Conservation (phyloP, 1,284 basidiomycete genomes). For the Sporisorium graminicola region DNA sequence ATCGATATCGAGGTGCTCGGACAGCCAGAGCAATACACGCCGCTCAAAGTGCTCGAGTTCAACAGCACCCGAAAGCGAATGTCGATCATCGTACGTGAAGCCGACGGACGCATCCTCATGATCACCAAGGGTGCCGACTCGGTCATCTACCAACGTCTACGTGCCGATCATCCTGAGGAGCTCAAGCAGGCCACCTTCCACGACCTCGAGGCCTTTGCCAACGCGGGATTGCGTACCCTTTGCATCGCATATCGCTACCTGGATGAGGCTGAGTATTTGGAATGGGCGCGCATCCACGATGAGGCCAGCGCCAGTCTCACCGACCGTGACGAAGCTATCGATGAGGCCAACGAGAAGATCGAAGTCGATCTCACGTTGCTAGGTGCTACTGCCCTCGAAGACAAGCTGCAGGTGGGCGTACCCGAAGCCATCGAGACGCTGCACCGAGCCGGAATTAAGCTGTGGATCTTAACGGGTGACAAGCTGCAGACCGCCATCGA, state of each 20-base stretch:
- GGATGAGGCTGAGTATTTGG: slow-evolving; percentile 83
- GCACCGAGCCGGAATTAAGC: slow-evolving; percentile 92
- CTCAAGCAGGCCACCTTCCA: slow-evolving; percentile 82
- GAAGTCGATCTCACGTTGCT: slow-evolving; percentile 86
- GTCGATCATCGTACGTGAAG: slow-evolving; percentile 86
- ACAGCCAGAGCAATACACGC: slow-evolving; percentile 82
- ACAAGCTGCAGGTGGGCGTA: slow-evolving; percentile 96
- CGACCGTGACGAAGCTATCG: slow-evolving; percentile 89
- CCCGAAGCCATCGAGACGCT: slow-evolving; percentile 94
- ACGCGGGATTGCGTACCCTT: slow-evolving; percentile 88
- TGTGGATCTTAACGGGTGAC: slow-evolving; percentile 96
- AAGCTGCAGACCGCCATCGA: slow-evolving; percentile 98
- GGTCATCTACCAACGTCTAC: slow-evolving; percentile 89
- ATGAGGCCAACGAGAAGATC: slow-evolving; percentile 84
- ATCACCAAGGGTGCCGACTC: slow-evolving; percentile 98
- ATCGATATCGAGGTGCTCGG: slow-evolving; percentile 94
- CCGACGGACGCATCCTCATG: slow-evolving; percentile 83
- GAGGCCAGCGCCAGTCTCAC: slow-evolving; percentile 80
- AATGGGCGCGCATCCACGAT: slow-evolving; percentile 86
- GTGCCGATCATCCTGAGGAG: slow-evolving; percentile 78
- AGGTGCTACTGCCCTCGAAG: slow-evolving; percentile 94
- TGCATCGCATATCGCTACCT: slow-evolving; percentile 88
- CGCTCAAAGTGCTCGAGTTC: slow-evolving; percentile 89
- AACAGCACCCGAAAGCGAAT: slow-evolving; percentile 93
- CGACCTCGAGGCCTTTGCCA: slow-evolving; percentile 94